phyloP scores from a whole-genome alignment of 2,329 filamentous ascomycete genomes.

The Claviceps pazoutovae region DNA sequence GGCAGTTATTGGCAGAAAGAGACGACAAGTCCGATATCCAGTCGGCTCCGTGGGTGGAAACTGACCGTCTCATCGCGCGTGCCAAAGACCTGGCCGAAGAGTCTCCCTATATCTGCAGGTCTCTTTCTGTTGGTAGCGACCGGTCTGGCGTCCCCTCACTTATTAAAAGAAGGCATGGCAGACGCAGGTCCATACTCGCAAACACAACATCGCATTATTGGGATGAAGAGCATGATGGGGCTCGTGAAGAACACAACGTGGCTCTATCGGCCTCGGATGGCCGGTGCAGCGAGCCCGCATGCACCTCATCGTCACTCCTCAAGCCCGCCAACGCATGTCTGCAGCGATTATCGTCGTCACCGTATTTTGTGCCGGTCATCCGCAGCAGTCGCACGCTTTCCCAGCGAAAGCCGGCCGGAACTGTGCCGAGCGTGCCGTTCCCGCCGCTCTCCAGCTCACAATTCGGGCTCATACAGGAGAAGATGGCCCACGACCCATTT shows the following conservation, averaged over 20 bases:
- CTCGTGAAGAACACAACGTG: too few species aligned
- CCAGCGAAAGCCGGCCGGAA: slow-evolving; percentile 27
- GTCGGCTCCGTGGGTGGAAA: slow-evolving; percentile 18
- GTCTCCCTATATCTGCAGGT: slow-evolving; percentile 8
- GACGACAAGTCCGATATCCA: slow-evolving; percentile 1
- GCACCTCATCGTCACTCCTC: neutral
- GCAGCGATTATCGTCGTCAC: slow-evolving; percentile 16
- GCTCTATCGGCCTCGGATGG: neutral
- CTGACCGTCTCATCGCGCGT: slow-evolving; percentile 21
- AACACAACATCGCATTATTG: neutral
- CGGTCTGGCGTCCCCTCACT: neutral
- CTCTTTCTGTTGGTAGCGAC: slow-evolving; percentile 1
- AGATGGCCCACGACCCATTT: slow-evolving; percentile 61
- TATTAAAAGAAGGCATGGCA: neutral
- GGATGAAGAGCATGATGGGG: neutral
- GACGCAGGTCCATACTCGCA: neutral
- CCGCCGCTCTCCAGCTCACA: slow-evolving; percentile 46
- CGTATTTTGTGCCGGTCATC: slow-evolving; percentile 17
- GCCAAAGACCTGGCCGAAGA: slow-evolving; percentile 16
- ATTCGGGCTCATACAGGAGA: slow-evolving; percentile 79
- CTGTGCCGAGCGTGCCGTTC: slow-evolving; percentile 46
- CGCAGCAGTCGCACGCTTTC: slow-evolving; percentile 6
- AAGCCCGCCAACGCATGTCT: neutral
- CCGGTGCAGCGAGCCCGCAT: neutral
- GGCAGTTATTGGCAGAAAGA: slow-evolving; percentile 10